These are phyloP conservation scores for Pythium aquatile DNA, from an alignment of 352 stramenopile species.

Conservation along the genomic window DNA sequence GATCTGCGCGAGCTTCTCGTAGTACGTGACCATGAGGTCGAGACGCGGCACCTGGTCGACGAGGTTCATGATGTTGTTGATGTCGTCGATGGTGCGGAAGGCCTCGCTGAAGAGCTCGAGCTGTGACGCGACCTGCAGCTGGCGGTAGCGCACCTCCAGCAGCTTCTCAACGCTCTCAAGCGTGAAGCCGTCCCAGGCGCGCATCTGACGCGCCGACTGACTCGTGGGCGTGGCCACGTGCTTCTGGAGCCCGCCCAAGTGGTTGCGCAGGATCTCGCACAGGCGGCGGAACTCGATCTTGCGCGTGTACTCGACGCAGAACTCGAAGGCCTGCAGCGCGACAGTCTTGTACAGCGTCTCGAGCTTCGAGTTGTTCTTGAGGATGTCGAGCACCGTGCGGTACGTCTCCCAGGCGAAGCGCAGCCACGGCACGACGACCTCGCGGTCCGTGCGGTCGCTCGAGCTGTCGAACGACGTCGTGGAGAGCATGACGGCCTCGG, in stretches of 20 bases:
- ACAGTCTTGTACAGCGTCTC: conserved; percentile 77
- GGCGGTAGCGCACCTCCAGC: conserved; percentile 95
- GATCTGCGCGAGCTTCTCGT: conserved; percentile 97
- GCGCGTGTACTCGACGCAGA: conserved; percentile 84
- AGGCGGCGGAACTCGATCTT: conserved; percentile 96
- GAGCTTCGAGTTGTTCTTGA: conserved; percentile 96
- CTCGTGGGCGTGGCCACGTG: conserved; percentile 73
- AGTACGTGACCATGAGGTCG: conserved; percentile 97
- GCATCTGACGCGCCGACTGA: conserved; percentile 83
- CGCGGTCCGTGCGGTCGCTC: conserved; percentile 93
- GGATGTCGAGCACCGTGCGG: conserved; percentile 96
- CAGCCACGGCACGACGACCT: conserved; percentile 92
- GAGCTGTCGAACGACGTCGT: conserved; percentile 95
- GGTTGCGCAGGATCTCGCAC: conserved; percentile 97
- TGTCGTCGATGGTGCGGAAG: conserved; percentile 99
- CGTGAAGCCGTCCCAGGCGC: conserved; percentile 96
- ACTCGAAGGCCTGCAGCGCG: conserved; percentile 81
- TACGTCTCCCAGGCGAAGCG: conserved; percentile 99
- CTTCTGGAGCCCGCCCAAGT: conserved; percentile 95
- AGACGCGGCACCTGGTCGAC: conserved; percentile 89
- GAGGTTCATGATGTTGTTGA: conserved; percentile 96
- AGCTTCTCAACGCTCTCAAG: conserved; percentile 95
- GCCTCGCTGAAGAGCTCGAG: conserved; percentile 97
- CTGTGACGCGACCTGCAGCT: conserved; percentile 94
- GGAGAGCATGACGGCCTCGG: conserved; percentile 95